Conservation (phyloP, 352 stramenopile genomes). For the Globisporangium nunn region DNA sequence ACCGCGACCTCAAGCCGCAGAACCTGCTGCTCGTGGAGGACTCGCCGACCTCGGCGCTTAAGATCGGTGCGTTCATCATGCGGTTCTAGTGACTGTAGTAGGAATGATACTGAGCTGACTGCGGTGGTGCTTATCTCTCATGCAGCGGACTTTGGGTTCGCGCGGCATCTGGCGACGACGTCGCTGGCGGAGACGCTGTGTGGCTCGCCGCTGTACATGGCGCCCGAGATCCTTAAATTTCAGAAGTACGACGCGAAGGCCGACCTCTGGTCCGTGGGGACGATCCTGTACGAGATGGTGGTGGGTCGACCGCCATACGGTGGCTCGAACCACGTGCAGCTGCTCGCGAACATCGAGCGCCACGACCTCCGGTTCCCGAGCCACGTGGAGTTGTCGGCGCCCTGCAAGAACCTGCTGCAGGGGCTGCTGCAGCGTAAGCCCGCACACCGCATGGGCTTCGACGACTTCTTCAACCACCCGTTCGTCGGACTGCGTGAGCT, state of each 20-base stretch:
- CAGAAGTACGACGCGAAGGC: conserved; percentile 96
- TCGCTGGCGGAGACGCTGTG: conserved; percentile 95
- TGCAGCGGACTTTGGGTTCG: conserved; percentile 96
- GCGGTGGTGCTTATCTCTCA: too few relatives aligned
- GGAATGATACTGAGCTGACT: too few relatives aligned
- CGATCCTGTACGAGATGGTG: conserved; percentile 96
- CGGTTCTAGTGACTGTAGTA: background rate
- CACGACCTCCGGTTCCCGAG: conserved; percentile 85
- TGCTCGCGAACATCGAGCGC: conserved; percentile 91
- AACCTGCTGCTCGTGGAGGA: conserved; percentile 90
- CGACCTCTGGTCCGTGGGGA: conserved; percentile 94
- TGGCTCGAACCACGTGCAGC: conserved; percentile 92
- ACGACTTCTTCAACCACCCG: conserved; percentile 83
- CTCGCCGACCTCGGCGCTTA: conserved; percentile 41
- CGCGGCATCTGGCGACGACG: conserved; percentile 86
- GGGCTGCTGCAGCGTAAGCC: conserved; percentile 86
- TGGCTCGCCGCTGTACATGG: conserved; percentile 96
- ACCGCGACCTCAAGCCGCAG: conserved; percentile 92
- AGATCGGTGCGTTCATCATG: conserved; percentile 41
- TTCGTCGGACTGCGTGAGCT: conserved; percentile 37
- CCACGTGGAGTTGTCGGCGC: conserved; percentile 67
- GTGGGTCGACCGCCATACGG: conserved; percentile 90
- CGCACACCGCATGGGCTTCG: conserved; percentile 82
- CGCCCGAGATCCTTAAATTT: conserved; percentile 93
- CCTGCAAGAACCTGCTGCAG: conserved; percentile 74